Percentiles rank a stretch among this genome's conserved stretches.
Conservation (phyloP, 1,139 yeast genomes). For the Yamadazyma dushanensis region DNA sequence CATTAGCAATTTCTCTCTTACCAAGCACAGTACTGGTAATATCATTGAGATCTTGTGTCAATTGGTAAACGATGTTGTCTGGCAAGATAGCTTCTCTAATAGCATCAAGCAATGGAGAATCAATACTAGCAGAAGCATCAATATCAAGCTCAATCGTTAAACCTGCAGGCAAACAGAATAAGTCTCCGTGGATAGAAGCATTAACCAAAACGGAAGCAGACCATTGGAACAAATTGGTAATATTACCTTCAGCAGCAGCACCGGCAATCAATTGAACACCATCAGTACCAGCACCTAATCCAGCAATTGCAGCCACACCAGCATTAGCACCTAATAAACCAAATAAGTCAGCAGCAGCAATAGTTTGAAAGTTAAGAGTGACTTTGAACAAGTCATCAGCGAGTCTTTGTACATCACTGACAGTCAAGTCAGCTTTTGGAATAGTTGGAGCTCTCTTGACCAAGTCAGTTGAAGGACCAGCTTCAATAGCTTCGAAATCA, state of each 20-base stretch:
- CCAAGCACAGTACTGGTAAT: constrained; percentile 5
- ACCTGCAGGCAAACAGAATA: constrained; percentile 31
- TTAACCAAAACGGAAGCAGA: constrained; percentile 26
- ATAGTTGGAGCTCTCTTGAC: constrained; percentile 17
- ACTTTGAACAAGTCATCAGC: constrained; percentile 29
- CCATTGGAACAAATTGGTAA: constrained; percentile 29
- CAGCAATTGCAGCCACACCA: constrained; percentile 20
- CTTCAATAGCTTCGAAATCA: constrained; percentile 1
- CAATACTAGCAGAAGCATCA: constrained; percentile 18
- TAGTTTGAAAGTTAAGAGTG: constrained; percentile 24
- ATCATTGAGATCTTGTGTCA: constrained; percentile 13
- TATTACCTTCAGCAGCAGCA: constrained; percentile 20
- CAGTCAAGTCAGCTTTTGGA: constrained; percentile 30
- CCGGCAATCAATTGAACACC: constrained; percentile 18
- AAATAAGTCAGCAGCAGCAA: constrained; percentile 23
- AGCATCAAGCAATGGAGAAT: constrained; percentile 18
- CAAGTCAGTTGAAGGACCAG: constrained; percentile 1
- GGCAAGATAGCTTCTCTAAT: constrained; percentile 17
- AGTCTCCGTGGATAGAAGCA: constrained; percentile 19
- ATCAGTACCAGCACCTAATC: constrained; percentile 18
- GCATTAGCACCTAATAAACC: constrained; percentile 23
- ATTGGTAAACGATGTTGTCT: constrained; percentile 10
- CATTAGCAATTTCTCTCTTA: constrained; percentile 16
- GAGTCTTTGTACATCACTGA: constrained; percentile 25
- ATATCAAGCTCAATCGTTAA: constrained; percentile 25